A percentile compares a stretch with the other conserved stretches of the same genome.
These are phyloP conservation scores for Paraconiothyrium sp. DNA, from an alignment of 2,329 filamentous ascomycete species.

Conservation along the genomic window DNA sequence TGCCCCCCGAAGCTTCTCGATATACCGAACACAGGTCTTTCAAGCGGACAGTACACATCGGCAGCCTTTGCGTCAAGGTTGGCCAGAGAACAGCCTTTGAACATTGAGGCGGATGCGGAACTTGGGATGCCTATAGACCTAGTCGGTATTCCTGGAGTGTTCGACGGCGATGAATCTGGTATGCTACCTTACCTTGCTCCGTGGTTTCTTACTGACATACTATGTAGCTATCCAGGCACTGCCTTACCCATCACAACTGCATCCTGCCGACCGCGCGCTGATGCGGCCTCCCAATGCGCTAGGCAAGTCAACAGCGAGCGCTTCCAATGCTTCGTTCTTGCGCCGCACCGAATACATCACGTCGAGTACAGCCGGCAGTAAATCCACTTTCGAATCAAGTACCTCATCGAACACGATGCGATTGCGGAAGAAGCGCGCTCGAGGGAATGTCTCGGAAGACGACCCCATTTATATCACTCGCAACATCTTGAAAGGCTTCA, in stretches of 20 bases:
- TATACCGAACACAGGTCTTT: slow-evolving; percentile 91
- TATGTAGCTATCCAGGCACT: slow-evolving; percentile 80
- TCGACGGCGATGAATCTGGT: slow-evolving; percentile 96
- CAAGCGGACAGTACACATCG: slow-evolving; percentile 86
- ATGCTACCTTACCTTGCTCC: slow-evolving; percentile 39
- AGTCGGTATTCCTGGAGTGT: slow-evolving; percentile 92
- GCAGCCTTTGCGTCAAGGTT: slow-evolving; percentile 90
- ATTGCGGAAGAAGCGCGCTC: slow-evolving; percentile 49
- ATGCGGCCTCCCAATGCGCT: slow-evolving; percentile 84
- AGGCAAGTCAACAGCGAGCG: slow-evolving; percentile 81
- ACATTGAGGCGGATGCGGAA: slow-evolving; percentile 97
- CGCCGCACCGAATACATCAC: slow-evolving; percentile 96
- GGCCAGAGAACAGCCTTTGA: slow-evolving; percentile 89
- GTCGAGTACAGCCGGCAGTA: slow-evolving; percentile 52
- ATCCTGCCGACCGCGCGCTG: slow-evolving; percentile 85
- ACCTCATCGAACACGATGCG: slow-evolving; percentile 58
- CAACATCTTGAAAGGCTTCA: slow-evolving; percentile 70
- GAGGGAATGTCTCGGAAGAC: slow-evolving; percentile 57
- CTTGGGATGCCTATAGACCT: slow-evolving; percentile 97
- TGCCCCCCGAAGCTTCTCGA: slow-evolving; percentile 96
- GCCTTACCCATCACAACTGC: slow-evolving; percentile 73
- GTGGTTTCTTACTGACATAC: slow-evolving; percentile 28
- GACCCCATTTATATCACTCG: slow-evolving; percentile 69
- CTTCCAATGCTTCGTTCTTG: slow-evolving; percentile 88
- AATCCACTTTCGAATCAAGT: slow-evolving; percentile 59